A percentile compares a stretch with the other conserved stretches of the same genome.
Evolutionary conservation across 495 filamentous ascomycete genomes (phyloP).

Genomic region (Aspergillus incahuasiensis): DNA sequence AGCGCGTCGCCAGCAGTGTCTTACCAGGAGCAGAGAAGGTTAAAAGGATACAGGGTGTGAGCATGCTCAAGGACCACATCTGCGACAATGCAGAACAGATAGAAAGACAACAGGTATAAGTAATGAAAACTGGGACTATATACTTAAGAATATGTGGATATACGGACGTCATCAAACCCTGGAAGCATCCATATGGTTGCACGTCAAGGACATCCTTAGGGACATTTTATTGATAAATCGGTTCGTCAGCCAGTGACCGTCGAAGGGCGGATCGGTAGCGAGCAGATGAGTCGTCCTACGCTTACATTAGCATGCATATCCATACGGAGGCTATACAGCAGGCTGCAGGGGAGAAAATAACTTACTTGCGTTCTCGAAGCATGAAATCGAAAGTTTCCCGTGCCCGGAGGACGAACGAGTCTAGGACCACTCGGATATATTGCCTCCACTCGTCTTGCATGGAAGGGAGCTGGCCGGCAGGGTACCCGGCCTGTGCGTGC

Average conservation of each 20-base stretch:
- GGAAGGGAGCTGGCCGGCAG: not conserved
- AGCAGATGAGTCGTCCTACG: not conserved
- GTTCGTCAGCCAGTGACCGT: not conserved
- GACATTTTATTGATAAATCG: not conserved
- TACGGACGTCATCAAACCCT: not conserved
- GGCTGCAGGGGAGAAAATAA: not conserved
- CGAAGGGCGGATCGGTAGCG: not conserved
- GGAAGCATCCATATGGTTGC: not conserved
- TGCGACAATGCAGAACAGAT: too few species aligned
- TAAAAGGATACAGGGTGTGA: too few species aligned
- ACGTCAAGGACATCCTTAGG: not conserved
- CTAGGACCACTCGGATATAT: not conserved
- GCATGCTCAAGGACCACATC: too few species aligned
- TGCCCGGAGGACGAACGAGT: not conserved
- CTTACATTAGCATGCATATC: not conserved
- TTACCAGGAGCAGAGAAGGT: too few species aligned
- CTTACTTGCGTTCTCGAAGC: not conserved
- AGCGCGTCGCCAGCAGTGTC: too few species aligned
- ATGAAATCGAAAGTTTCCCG: not conserved
- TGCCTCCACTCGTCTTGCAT: not conserved
- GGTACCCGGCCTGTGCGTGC: not conserved
- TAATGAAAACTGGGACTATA: too few species aligned
- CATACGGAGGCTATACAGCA: not conserved
- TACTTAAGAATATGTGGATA: too few species aligned
- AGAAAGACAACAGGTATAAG: too few species aligned